Base-by-base conservation (phyloP, 768 basidiomycete species). In the Collybia mongolica region DNA sequence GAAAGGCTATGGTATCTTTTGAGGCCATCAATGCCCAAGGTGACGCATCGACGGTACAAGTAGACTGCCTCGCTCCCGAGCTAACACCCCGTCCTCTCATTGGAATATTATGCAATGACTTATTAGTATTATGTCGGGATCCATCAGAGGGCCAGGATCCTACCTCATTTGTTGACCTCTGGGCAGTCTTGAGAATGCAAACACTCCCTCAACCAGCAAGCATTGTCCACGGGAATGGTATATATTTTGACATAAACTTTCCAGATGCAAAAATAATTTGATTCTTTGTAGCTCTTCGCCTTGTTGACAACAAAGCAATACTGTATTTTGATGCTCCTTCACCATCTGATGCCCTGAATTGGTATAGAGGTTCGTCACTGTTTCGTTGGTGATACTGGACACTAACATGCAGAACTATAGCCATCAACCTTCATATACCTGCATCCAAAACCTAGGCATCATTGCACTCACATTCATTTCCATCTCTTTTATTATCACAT, bases 131-230 rank as follows among this genome's bases (percentile, higher is more conserved):
- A 42, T 93, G 91, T 66, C 84, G 90, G 53, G 92, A 95, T 67
- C 86, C 90, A 8, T 83, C 88, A 9, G 84, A 86, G 36, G 90
- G 90, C 39, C 79, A 80, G 56, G 94, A 96, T 55, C 84, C 82
- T 19, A 72, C 74, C 40, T 84, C 82, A 3, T 69, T 63, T 19
- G 93, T 98, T 24, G 95, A 98, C 63, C 75, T 98, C n/a, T 98
- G 93, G 88, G 94, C 94, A 28, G 96, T 98, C 26, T 71, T 98
- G 53, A 80, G 96, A 38, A 93, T 99, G 93, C 93, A 95, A 66
- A 96, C 94, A 0, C 64, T 93, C 39, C 86, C 88, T 5, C 91
- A 94, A 60, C 93, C 91, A 5, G 93, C 91, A 15, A 92, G 88
- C 56, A 90, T 94, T 49, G 88, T 92, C 20, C 88, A 93, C 64